phyloP scores from a whole-genome alignment of 768 basidiomycete species.

The Hemileccinum impolitum region DNA sequence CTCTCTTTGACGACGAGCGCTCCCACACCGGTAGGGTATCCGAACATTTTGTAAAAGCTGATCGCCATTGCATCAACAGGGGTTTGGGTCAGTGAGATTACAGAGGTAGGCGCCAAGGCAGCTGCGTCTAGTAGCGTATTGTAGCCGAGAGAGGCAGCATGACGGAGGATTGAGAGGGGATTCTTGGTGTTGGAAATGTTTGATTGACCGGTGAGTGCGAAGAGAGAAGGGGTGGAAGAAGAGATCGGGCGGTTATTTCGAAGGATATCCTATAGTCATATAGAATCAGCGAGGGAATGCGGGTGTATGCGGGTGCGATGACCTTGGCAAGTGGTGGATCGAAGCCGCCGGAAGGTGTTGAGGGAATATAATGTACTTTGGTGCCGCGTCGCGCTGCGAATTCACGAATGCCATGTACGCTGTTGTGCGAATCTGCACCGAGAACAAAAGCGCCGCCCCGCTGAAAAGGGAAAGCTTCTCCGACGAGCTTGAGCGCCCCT shows the following conservation, averaged over 20 bases:
- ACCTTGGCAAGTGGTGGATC: slow-evolving; percentile 60
- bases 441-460: slow-evolving; percentile 61
- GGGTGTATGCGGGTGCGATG: slow-evolving; percentile 16
- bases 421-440: slow-evolving; percentile 78
- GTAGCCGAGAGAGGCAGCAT: slow-evolving; percentile 69
- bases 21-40: slow-evolving; percentile 82
- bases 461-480: slow-evolving; percentile 73
- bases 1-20: slow-evolving; percentile 72
- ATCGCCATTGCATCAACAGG: slow-evolving; percentile 81
- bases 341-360: slow-evolving; percentile 63
- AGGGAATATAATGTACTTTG: slow-evolving; percentile 59
- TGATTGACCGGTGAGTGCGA: slow-evolving; percentile 76
- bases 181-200: slow-evolving; percentile 79
- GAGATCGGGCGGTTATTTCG: slow-evolving; percentile 44
- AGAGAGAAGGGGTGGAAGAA: slow-evolving; percentile 47
- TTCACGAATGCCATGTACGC: slow-evolving; percentile 77
- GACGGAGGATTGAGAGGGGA: slow-evolving; percentile 57
- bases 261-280: slow-evolving; percentile 57
- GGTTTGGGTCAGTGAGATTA: slow-evolving; percentile 59
- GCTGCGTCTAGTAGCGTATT: slow-evolving; percentile 78
- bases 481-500: slow-evolving; percentile 76
- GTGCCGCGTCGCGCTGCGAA: slow-evolving; percentile 59
- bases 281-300: slow-evolving; percentile 2
- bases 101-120: slow-evolving; percentile 70
- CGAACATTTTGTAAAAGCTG: slow-evolving; percentile 90